Evolutionary conservation across 2,329 filamentous ascomycete genomes (phyloP).

Genomic region (Elsinoe perseae): DNA sequence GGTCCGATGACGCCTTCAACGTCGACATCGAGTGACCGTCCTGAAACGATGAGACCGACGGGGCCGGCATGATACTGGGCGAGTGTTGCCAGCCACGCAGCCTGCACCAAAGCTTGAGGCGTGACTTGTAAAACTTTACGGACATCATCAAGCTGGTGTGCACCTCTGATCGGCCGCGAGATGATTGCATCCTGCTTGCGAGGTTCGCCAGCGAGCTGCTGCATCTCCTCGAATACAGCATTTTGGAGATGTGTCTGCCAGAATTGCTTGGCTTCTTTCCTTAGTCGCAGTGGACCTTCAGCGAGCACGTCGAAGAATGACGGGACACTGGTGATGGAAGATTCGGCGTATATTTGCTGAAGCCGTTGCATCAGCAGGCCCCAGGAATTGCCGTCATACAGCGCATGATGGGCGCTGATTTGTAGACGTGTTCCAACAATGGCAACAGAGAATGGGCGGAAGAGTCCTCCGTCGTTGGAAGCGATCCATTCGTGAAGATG

Average conservation of each 20-base stretch:
- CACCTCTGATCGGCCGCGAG: conserved; percentile 30
- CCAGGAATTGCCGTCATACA: conserved; percentile 81
- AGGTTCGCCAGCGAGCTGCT: conserved; percentile 22
- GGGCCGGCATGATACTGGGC: conserved; percentile 38
- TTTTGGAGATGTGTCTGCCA: conserved; percentile 55
- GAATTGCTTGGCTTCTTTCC: conserved; percentile 50
- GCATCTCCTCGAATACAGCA: conserved; percentile 29
- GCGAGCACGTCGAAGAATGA: conserved; percentile 60
- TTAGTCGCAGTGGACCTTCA: conserved; percentile 56
- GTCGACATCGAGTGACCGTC: conserved; percentile 62
- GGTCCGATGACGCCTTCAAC: conserved; percentile 67
- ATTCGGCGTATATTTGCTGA: conserved; percentile 42
- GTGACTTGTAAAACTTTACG: conserved; percentile 61
- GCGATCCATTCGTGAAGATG: conserved; percentile 47
- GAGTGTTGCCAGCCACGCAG: conserved; percentile 58
- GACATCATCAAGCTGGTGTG: conserved; percentile 43
- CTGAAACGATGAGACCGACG: conserved; percentile 71
- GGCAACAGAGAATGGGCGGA: conserved; percentile 47
- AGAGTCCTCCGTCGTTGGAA: conserved; percentile 44
- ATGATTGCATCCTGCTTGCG: conserved; percentile 20
- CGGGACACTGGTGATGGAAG: conserved; percentile 34
- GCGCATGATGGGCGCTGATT: conserved; percentile 70
- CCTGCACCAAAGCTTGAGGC: conserved; percentile 70
- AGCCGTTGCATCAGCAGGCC: conserved; percentile 57
- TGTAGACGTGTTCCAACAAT: conserved; percentile 42